A percentile compares a stretch with the other conserved stretches of the same genome.
phyloP scores from a whole-genome alignment of 495 filamentous ascomycete genomes.

The Talaromyces thailandensis region DNA sequence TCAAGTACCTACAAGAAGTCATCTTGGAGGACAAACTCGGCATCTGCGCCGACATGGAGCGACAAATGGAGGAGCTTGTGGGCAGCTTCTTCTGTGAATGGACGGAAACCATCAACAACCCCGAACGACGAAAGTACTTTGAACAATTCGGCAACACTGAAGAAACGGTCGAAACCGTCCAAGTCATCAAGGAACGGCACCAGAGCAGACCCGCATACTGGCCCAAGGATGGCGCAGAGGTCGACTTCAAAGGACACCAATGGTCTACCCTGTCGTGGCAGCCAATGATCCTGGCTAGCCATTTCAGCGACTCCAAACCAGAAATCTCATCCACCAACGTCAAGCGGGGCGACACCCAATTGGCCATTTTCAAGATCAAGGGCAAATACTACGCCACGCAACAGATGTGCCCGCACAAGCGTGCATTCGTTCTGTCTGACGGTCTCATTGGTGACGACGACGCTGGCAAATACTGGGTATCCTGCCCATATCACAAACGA shows the following conservation, averaged over 20 bases:
- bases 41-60: conserved; percentile 77
- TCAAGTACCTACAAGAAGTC: conserved; percentile 76
- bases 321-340: conserved; percentile 60
- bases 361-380: conserved; percentile 81
- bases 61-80: conserved; percentile 84
- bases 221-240: conserved; percentile 57
- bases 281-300: conserved; percentile 62
- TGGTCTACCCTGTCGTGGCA: conserved; percentile 80
- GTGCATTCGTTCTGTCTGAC: conserved; percentile 82
- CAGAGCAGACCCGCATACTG: conserved; percentile 78
- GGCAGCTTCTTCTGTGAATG: conserved; percentile 92
- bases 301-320: conserved; percentile 63
- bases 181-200: conserved; percentile 63
- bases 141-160: conserved; percentile 80
- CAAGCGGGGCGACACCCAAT: conserved; percentile 86
- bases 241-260: conserved; percentile 65
- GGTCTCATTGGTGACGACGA: conserved; percentile 75
- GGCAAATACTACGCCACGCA: conserved; percentile 85
- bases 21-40: conserved; percentile 85
- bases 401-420: conserved; percentile 98
- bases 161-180: conserved; percentile 61
- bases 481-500: conserved; percentile 87
- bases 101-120: conserved; percentile 73
- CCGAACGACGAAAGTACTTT: conserved; percentile 63
- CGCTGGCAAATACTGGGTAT: conserved; percentile 64